Evolutionary conservation across 1,284 basidiomycete species (phyloP), one percentile per base, ranked within the genome.

Genomic region (Tilletia indica): DNA sequence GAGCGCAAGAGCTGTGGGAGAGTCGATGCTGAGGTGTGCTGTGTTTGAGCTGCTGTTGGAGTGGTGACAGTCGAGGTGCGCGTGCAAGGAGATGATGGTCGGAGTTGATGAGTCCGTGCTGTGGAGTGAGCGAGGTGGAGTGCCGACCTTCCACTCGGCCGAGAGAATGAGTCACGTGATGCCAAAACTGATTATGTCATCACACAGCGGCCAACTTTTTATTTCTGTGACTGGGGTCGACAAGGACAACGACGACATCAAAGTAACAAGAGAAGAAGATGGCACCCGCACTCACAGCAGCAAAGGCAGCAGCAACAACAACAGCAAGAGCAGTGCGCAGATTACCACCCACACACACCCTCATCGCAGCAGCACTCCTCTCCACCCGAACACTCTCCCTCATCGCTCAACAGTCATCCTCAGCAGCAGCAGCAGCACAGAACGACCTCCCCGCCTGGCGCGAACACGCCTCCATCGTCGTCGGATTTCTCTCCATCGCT

Each of bases 401-500:
- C 51, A 34, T n/a, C 67, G 25, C 16, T 2, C 39, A 6, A 2
- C 16, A 11, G 36, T 34, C 67, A 8, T 6, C n/a, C 21, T 6
- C 21, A 6, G n/a, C 9, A 11, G n/a, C n/a, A n/a, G n/a, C n/a
- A n/a, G n/a, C n/a, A n/a, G n/a, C 42, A 8, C 14, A 8, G 42
- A 14, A 45, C 9, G 14, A 45, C 42, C 11, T 54, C 51, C 51
- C 51, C 12, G 45, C 51, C 31, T 68, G 47, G 45, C 31, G 45
- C 36, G 67, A 68, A 25, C 67, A 31, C 67, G 67, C 51, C 67
- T 39, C 67, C 67, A 42, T 68, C 25, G 36, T 48, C 47, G 36
- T 63, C 25, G 58, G 58, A 8, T 63, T 63, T 31, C 47, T 61
- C 73, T 76, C 75, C 38, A 80, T 82, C 72, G 77, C 81, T 67